These are phyloP conservation scores for Aureococcus anophagefferens DNA, from an alignment of 108 stramenopile species.

Conservation along the genomic window DNA sequence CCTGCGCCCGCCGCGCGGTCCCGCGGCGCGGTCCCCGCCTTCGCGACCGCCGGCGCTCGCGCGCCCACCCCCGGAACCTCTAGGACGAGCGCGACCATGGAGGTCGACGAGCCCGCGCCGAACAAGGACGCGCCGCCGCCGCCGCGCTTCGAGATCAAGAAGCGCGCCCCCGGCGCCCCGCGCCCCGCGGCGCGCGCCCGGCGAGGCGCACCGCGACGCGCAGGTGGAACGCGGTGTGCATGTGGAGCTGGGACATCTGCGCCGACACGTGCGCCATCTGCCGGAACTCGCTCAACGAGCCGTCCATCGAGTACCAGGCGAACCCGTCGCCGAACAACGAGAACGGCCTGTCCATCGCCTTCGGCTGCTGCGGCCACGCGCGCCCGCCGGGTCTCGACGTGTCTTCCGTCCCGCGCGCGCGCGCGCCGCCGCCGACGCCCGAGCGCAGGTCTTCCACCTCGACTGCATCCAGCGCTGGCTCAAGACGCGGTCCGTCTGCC, in stretches of 20 bases:
- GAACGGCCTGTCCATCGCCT: conserved; percentile 92
- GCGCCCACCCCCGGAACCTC: too few species aligned
- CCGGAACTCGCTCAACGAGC: conserved; percentile 96
- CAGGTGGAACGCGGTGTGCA: conserved; percentile 94
- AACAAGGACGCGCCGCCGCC: conserved; percentile 15
- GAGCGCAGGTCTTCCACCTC: conserved; percentile 70
- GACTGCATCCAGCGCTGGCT: conserved; percentile 99
- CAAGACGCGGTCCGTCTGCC: conserved; percentile 90
- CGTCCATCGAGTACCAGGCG: conserved; percentile 96
- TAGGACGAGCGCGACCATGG: too few species aligned
- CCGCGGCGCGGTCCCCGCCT: too few species aligned
- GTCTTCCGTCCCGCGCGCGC: too few species aligned
- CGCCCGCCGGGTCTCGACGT: too few species aligned
- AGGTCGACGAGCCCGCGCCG: neutral
- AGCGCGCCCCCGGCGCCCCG: conserved; percentile 11
- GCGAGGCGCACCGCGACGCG: too few species aligned
- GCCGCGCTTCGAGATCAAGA: conserved; percentile 80
- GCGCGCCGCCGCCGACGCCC: too few species aligned
- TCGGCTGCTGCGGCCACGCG: conserved; percentile 95
- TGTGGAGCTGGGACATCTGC: conserved; percentile 99
- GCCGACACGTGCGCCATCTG: conserved; percentile 95
- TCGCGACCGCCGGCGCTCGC: too few species aligned
- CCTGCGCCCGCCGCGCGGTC: too few species aligned
- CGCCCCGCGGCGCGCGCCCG: too few species aligned
- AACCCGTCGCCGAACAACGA: conserved; percentile 93